Evolutionary conservation across 2,329 filamentous ascomycete species (phyloP), one percentile per base, ranked within the genome.

Genomic region (Aspergillus sp.): DNA sequence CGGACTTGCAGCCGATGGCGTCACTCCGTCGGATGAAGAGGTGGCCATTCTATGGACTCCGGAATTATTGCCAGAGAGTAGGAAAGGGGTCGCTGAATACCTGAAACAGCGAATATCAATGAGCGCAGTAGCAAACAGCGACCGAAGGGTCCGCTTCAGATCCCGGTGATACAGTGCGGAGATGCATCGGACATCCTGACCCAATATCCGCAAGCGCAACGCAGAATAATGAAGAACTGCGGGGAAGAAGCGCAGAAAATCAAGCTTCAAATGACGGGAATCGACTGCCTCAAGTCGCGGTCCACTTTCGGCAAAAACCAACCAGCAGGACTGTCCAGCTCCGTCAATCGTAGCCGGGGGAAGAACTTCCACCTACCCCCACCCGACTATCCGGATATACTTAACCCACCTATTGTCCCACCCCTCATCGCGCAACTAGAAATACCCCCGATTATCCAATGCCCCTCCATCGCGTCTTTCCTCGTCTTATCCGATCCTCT

Each of bases 1-100:
- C 59, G 59, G 59, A 58, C 53, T 39, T 17, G 23, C 17, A 30
- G 21, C 59, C 55, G 50, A 58, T 61, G 55, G 55, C 55, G 55
- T 61, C 55, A 61, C 57, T 47, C 54, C 59, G 50, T 28, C 54
- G 59, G 59, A 61, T 32, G 13, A 36, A 32, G 36, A 45, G 10
- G 41, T 19, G 41, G 19, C 19, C 19, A 45, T 45, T 15, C 15
- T 2, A 45, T 15, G 4, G 17, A 8, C 13, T 10, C 8, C 2
- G 12, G 10, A 30, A 4, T n/a, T 4, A 39, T 5, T 8, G 12
- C 19, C 13, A 8, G 38, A 8, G 12, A 17, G 19, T 3, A 41
- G 6, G 21, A 4, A 19, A 12, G 19, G 9, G 28, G 25, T 36
- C 4, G 32, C 32, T 4, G 21, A 12, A 13, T 4, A 19, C 15